Conservation (phyloP, 2,329 filamentous ascomycete species). For the Cryphonectria japonica region DNA sequence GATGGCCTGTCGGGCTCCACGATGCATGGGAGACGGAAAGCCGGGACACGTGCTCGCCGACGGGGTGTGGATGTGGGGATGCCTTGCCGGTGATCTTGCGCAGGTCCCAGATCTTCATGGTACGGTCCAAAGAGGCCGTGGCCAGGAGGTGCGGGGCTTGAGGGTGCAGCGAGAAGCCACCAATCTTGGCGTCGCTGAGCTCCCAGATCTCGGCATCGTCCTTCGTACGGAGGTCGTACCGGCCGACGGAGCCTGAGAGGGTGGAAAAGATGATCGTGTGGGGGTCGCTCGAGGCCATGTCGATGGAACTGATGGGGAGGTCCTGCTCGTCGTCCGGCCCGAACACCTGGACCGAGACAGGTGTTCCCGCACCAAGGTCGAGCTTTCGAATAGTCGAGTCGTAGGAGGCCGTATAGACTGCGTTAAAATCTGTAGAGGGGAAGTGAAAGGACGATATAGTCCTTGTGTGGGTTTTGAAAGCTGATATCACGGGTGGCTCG, state of each 20-base stretch:
- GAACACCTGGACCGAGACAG: constrained; percentile 76
- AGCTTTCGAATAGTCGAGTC: constrained; percentile 89
- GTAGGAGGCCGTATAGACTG: constrained; percentile 85
- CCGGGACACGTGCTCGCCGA: constrained; percentile 81
- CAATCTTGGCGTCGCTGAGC: constrained; percentile 90
- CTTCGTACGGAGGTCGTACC: constrained; percentile 72
- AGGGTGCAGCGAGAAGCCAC: constrained; percentile 86
- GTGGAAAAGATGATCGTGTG: constrained; percentile 87
- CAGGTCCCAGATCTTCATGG: constrained; percentile 89
- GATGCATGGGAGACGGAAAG: constrained; percentile 91
- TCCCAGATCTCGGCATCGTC: constrained; percentile 70
- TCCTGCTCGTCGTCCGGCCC: constrained; percentile 76
- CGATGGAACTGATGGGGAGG: constrained; percentile 80
- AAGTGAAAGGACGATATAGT: constrained; percentile 88
- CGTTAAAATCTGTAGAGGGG: constrained; percentile 71
- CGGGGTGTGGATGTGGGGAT: constrained; percentile 63
- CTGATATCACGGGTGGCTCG: constrained; percentile 78
- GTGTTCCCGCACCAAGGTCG: constrained; percentile 72
- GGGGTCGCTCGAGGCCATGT: constrained; percentile 72
- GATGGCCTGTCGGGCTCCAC: constrained; percentile 81
- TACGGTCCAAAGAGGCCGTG: constrained; percentile 88
- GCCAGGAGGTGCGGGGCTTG: constrained; percentile 79
- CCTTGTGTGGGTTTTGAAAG: constrained; percentile 85
- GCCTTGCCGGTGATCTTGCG: constrained; percentile 73
- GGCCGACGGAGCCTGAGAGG: constrained; percentile 77